Percentiles rank a stretch among this genome's conserved stretches.
phyloP scores from a whole-genome alignment of 495 filamentous ascomycete genomes.

The Neurospora sp. region DNA sequence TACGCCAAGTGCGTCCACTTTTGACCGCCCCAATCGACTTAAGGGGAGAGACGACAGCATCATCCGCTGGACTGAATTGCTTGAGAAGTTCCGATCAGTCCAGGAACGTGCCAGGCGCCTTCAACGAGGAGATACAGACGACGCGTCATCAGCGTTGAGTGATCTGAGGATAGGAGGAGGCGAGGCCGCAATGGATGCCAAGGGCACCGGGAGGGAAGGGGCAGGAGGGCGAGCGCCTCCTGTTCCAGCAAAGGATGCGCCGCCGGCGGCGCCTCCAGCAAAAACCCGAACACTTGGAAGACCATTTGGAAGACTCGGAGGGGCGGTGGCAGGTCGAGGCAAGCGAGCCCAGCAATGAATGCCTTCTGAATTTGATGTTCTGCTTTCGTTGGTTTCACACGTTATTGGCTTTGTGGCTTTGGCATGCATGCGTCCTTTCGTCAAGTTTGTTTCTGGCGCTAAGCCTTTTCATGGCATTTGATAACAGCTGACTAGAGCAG shows the following conservation, averaged over 20 bases:
- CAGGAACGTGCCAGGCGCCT: constrained; percentile 64
- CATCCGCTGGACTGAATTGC: constrained; percentile 84
- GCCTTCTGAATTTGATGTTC: constrained; percentile 12
- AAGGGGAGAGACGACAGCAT: constrained; percentile 75
- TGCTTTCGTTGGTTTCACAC: background rate
- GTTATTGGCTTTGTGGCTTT: constrained; percentile 1
- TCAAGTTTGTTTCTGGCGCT: background rate
- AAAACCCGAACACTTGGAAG: constrained; percentile 42
- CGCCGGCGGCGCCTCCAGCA: constrained; percentile 13
- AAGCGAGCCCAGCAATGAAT: constrained; percentile 32
- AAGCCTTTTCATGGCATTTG: background rate
- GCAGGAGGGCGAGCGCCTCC: constrained; percentile 24
- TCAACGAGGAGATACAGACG: constrained; percentile 34
- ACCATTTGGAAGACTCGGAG: constrained; percentile 56
- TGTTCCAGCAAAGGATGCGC: constrained; percentile 33
- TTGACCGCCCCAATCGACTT: constrained; percentile 71
- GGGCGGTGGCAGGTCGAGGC: constrained; percentile 52
- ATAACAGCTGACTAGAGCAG: constrained; percentile 11
- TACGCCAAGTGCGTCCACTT: constrained; percentile 39
- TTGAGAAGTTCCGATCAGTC: constrained; percentile 89
- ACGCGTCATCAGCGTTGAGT: constrained; percentile 25
- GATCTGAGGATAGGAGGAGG: constrained; percentile 30
- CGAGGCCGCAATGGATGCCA: constrained; percentile 35
- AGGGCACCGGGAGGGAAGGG: constrained; percentile 29
- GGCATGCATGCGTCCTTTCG: background rate